phyloP scores from a whole-genome alignment of 225 moss, liverwort and hornwort species.

The Anthoceros angustus region DNA sequence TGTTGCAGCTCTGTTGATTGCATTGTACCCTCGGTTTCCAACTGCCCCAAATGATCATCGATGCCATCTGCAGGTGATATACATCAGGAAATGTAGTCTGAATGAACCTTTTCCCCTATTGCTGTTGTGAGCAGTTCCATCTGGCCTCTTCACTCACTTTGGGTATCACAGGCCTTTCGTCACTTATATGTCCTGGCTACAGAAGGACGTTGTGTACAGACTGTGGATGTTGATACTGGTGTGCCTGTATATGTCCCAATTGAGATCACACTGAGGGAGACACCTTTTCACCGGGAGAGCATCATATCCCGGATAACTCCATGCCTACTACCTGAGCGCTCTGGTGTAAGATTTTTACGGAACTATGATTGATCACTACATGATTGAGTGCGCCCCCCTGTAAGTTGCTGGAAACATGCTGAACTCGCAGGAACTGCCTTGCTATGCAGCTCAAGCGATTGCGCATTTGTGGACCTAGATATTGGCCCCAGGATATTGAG shows the following conservation, averaged over 20 bases:
- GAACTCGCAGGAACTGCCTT: not conserved
- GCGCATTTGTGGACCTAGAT: slow-evolving; percentile 77
- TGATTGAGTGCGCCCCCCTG: too few relatives aligned
- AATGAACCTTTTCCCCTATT: not conserved
- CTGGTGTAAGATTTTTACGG: slow-evolving; percentile 11
- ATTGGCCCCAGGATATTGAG: slow-evolving; percentile 93
- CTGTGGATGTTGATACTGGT: slow-evolving; percentile 91
- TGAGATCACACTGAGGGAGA: slow-evolving; percentile 67
- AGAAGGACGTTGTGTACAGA: slow-evolving; percentile 88
- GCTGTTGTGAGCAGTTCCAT: not conserved
- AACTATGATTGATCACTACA: too few relatives aligned
- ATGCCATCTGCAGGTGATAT: slow-evolving; percentile 54
- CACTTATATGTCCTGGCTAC: slow-evolving; percentile 91
- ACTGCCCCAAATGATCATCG: slow-evolving; percentile 78
- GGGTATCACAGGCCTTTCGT: slow-evolving; percentile 49
- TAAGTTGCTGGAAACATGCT: too few relatives aligned
- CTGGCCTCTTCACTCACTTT: not conserved
- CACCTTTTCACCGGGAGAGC: slow-evolving; percentile 35
- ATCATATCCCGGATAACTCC: slow-evolving; percentile 59
- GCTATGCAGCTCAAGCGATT: slow-evolving; percentile 48
- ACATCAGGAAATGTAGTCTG: not conserved
- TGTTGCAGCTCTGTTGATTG: slow-evolving; percentile 79
- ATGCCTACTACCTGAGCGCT: slow-evolving; percentile 80
- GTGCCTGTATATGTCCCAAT: slow-evolving; percentile 74
- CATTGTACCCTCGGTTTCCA: slow-evolving; percentile 90